Percentiles rank a stretch among this genome's conserved stretches.
phyloP scores from a whole-genome alignment of 2,329 filamentous ascomycete genomes.

The Fusarium nodosum region DNA sequence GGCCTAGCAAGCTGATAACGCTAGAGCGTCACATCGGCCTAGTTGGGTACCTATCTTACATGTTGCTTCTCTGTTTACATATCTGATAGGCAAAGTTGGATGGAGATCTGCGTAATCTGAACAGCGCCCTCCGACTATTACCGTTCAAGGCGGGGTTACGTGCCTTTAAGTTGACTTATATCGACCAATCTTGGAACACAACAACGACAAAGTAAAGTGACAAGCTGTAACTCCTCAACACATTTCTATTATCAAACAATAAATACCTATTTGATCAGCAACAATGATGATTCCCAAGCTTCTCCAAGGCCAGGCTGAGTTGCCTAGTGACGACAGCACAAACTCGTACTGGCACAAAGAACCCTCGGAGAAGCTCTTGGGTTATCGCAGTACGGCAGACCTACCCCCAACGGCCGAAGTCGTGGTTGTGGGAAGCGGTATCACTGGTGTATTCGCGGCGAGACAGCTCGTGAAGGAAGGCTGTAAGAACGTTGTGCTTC shows the following conservation, averaged over 20 bases:
- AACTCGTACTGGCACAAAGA: conserved; percentile 81
- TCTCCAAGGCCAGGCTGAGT: conserved; percentile 60
- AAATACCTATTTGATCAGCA: not conserved
- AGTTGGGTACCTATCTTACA: conserved; percentile 1
- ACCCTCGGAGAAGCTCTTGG: conserved; percentile 73
- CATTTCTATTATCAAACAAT: not conserved
- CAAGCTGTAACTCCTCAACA: not conserved
- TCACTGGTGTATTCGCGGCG: conserved; percentile 80
- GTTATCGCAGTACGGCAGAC: conserved; percentile 75
- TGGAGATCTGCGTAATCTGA: conserved; percentile 14
- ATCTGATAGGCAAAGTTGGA: conserved; percentile 15
- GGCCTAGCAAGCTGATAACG: not conserved
- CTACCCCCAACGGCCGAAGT: conserved; percentile 75
- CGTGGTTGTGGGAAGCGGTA: conserved; percentile 80
- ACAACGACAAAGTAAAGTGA: not conserved
- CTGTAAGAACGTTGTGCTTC: conserved; percentile 71
- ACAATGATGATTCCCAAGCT: conserved; percentile 53
- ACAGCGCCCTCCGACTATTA: conserved; percentile 11
- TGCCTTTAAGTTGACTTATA: not conserved
- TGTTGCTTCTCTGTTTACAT: not conserved
- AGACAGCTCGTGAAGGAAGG: conserved; percentile 69
- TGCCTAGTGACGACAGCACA: conserved; percentile 73
- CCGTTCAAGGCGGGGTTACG: conserved; percentile 22
- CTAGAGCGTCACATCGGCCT: not conserved
- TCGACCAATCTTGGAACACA: not conserved